These are phyloP conservation scores for Striga asiatica DNA, from an alignment of 257 asterid genomes.

Conservation along the genomic window DNA sequence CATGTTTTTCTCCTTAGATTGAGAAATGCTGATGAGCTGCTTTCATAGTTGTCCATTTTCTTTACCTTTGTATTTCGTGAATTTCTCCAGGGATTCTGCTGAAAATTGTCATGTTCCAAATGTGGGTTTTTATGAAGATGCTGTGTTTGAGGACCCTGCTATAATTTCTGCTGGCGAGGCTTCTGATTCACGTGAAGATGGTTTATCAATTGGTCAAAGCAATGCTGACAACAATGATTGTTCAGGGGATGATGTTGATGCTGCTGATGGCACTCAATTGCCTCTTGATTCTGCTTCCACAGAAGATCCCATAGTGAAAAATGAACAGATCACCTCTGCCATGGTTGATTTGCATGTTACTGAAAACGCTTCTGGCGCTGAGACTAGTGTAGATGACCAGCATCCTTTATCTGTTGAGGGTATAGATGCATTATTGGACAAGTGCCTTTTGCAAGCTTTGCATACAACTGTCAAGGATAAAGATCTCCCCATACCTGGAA, in stretches of 20 bases:
- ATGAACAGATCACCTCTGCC: conserved; percentile 40
- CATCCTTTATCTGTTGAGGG: conserved; percentile 54
- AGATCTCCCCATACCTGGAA: conserved; percentile 92
- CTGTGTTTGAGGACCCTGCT: conserved; percentile 80
- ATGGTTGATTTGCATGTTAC: conserved; percentile 41
- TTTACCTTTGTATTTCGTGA: conserved; percentile 1
- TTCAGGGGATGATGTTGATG: conserved; percentile 18
- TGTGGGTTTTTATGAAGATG: conserved; percentile 83
- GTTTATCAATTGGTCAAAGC: conserved; percentile 30
- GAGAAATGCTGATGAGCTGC: background rate
- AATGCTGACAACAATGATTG: conserved; percentile 25
- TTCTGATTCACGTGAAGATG: conserved; percentile 49
- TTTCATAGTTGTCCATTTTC: background rate
- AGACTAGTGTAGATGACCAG: conserved; percentile 38
- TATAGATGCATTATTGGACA: conserved; percentile 61
- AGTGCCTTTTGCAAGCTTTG: conserved; percentile 86
- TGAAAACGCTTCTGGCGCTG: conserved; percentile 35
- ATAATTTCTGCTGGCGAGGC: conserved; percentile 28
- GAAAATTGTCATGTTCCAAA: conserved; percentile 76
- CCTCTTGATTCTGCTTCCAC: conserved; percentile 22
- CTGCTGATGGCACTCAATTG: conserved; percentile 25
- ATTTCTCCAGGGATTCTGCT: conserved; percentile 53
- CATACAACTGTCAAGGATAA: conserved; percentile 66
- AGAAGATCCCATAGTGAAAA: conserved; percentile 16
- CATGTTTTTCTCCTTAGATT: conserved; percentile 1